Percentiles rank a stretch among this genome's conserved stretches.
These are phyloP conservation scores for Clonostachys sp. DNA, from an alignment of 2,329 filamentous ascomycete genomes.

Conservation along the genomic window DNA sequence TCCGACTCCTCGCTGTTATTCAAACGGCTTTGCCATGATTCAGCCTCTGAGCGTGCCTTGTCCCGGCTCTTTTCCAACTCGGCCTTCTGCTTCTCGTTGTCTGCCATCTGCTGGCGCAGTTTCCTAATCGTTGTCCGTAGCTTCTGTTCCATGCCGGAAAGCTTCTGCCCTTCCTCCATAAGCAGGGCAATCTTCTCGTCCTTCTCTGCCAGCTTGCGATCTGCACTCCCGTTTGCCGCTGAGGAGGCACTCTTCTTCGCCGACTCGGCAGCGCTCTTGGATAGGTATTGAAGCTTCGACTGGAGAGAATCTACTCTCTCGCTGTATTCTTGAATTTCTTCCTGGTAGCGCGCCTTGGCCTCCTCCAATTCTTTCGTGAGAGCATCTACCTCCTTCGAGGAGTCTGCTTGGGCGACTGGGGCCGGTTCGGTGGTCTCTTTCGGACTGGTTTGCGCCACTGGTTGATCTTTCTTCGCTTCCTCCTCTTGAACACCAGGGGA, in stretches of 20 bases:
- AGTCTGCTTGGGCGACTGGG: not conserved
- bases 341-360: slow-evolving; percentile 50
- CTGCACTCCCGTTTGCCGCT: slow-evolving; percentile 58
- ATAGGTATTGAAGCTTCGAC: slow-evolving; percentile 83
- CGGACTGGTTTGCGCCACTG: not conserved
- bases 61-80: slow-evolving; percentile 57
- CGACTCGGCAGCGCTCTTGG: slow-evolving; percentile 71
- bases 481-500: too few species aligned
- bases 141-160: slow-evolving; percentile 83
- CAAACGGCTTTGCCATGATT: slow-evolving; percentile 38
- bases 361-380: slow-evolving; percentile 13
- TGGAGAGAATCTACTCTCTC: slow-evolving; percentile 91
- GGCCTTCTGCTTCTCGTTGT: slow-evolving; percentile 60
- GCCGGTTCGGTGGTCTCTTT: not conserved
- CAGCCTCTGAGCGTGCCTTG: slow-evolving; percentile 47
- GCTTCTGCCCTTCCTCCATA: slow-evolving; percentile 86
- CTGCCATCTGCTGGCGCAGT: slow-evolving; percentile 60
- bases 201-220: slow-evolving; percentile 82
- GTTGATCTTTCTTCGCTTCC: not conserved
- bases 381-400: not conserved
- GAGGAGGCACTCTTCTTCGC: slow-evolving; percentile 65
- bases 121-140: slow-evolving; percentile 81
- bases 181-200: slow-evolving; percentile 86
- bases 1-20: slow-evolving; percentile 47
- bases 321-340: slow-evolving; percentile 77